A percentile compares a stretch with the other conserved stretches of the same genome.
Conservation (phyloP, 23 red algal species). For the Chondrus crispus region DNA sequence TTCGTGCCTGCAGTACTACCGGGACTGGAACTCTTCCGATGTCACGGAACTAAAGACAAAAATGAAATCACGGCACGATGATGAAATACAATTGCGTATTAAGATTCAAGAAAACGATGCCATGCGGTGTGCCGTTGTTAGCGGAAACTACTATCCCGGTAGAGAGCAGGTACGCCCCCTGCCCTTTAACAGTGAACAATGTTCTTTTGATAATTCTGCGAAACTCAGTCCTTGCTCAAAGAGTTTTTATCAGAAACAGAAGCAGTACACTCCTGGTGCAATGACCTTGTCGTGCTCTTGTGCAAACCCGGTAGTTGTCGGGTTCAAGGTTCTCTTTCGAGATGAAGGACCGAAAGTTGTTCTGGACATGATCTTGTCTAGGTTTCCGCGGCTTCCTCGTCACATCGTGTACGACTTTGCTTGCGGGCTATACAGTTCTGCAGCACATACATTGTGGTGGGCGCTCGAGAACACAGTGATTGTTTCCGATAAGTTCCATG, state of each 20-base stretch:
- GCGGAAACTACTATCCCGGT: no score
- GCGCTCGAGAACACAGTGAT: not conserved
- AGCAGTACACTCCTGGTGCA: not conserved
- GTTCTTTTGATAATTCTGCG: no score
- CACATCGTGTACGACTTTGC: not conserved
- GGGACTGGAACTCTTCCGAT: no score
- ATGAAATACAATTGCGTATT: no score
- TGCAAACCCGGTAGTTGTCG: not conserved
- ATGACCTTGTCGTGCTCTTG: not conserved
- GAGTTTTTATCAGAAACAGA: not conserved
- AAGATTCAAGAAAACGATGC: no score
- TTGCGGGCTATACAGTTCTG: not conserved
- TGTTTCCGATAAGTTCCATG: not conserved
- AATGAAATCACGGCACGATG: no score
- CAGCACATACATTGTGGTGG: not conserved
- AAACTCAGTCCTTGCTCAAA: no score
- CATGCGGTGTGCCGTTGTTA: no score
- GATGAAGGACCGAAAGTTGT: not conserved
- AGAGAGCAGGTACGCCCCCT: no score
- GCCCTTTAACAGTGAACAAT: no score
- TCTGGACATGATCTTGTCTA: not conserved
- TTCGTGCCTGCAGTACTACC: no score
- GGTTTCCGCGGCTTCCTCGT: not conserved
- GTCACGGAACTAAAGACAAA: no score
- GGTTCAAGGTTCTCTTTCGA: not conserved